Evolutionary conservation across 352 stramenopile genomes (phyloP).

Genomic region (Pythium sukuiense): DNA sequence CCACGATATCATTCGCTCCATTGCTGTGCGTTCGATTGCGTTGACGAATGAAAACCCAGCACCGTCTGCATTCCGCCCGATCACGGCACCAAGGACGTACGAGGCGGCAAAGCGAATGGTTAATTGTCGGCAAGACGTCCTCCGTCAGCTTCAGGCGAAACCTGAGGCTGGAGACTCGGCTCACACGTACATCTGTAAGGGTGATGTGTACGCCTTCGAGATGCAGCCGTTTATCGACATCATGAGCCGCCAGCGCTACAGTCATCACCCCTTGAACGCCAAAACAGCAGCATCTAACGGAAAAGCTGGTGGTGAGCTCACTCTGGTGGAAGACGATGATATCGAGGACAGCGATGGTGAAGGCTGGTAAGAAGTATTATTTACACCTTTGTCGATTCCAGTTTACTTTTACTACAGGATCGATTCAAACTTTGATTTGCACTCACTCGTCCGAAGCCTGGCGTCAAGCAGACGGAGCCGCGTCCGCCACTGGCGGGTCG

Average conservation of each 20-base stretch:
- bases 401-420: background rate
- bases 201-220: slow-evolving; percentile 67
- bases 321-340: slow-evolving; percentile 53
- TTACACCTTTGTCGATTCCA: background rate
- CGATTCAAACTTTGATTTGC: background rate
- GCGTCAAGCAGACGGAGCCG: background rate
- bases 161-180: slow-evolving; percentile 3
- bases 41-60: slow-evolving; percentile 71
- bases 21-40: slow-evolving; percentile 64
- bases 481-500: slow-evolving; percentile 24
- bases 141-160: slow-evolving; percentile 41
- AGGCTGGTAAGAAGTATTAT: slow-evolving; percentile 30
- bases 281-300: background rate
- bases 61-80: slow-evolving; percentile 71
- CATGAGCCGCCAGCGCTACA: slow-evolving; percentile 24
- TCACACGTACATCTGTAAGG: slow-evolving; percentile 37
- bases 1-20: slow-evolving; percentile 47
- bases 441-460: background rate
- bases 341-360: slow-evolving; percentile 66
- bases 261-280: background rate
- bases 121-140: slow-evolving; percentile 41
- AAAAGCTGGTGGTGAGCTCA: background rate
- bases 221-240: slow-evolving; percentile 64
- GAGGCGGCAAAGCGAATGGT: slow-evolving; percentile 27
- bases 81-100: slow-evolving; percentile 54